These are phyloP conservation scores for Ophiosphaerella narmari DNA, from an alignment of 2,329 filamentous ascomycete genomes.

Conservation along the genomic window DNA sequence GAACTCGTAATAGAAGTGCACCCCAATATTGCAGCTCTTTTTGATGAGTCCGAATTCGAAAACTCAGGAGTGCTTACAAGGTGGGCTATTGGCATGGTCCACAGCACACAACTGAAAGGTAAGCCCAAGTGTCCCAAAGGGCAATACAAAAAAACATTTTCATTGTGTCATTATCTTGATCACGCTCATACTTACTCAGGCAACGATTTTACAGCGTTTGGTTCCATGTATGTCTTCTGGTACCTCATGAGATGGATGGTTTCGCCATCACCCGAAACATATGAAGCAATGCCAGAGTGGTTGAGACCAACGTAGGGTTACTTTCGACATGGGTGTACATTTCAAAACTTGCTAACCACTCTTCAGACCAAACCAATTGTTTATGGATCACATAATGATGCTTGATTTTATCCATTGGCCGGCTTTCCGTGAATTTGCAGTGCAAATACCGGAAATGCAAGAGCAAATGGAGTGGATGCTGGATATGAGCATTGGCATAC, in stretches of 20 bases:
- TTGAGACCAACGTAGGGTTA: slow-evolving; percentile 25
- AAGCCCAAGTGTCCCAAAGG: background rate
- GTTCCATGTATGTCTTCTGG: slow-evolving; percentile 30
- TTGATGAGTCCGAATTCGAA: slow-evolving; percentile 20
- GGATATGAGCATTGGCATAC: slow-evolving; percentile 22
- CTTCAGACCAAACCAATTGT: slow-evolving; percentile 27
- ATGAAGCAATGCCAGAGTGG: slow-evolving; percentile 29
- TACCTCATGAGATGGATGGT: slow-evolving; percentile 34
- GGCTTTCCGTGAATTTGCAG: slow-evolving; percentile 28
- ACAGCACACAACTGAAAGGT: slow-evolving; percentile 25
- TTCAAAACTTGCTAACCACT: background rate
- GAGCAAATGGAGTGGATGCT: slow-evolving; percentile 30
- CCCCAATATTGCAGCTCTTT: slow-evolving; percentile 28
- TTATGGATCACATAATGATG: slow-evolving; percentile 31
- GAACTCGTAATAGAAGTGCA: slow-evolving; percentile 22
- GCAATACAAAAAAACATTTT: background rate
- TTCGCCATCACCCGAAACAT: slow-evolving; percentile 27
- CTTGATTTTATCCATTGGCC: slow-evolving; percentile 30
- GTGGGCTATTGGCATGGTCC: slow-evolving; percentile 30
- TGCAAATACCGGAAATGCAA: slow-evolving; percentile 31
- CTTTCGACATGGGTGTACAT: too few species aligned
- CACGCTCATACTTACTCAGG: slow-evolving; percentile 7
- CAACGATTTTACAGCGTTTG: slow-evolving; percentile 30
- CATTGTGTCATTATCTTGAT: background rate
- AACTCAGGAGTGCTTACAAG: slow-evolving; percentile 22